Evolutionary conservation across 1,284 basidiomycete genomes (phyloP).

Genomic region (Rhodofomes roseus): DNA sequence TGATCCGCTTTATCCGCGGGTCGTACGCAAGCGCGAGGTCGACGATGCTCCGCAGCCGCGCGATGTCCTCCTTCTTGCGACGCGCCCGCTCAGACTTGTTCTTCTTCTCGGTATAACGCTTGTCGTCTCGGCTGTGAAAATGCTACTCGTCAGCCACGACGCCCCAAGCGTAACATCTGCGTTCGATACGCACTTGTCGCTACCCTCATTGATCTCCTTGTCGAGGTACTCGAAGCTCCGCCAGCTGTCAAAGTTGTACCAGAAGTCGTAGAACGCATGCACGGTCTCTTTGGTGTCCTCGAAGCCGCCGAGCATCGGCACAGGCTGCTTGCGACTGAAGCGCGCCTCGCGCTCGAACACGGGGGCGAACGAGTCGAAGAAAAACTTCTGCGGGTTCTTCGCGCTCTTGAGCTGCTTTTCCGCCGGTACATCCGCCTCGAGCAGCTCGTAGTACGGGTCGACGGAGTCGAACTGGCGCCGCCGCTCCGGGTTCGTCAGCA

Average conservation of each 20-base stretch:
- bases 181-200: constrained; percentile 69
- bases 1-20: constrained; percentile 97
- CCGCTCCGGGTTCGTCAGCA: constrained; percentile 83
- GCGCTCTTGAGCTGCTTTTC: constrained; percentile 60
- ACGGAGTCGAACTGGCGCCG: constrained; percentile 97
- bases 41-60: constrained; percentile 84
- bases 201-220: constrained; percentile 98
- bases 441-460: constrained; percentile 72
- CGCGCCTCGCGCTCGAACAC: constrained; percentile 90
- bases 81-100: constrained; percentile 96
- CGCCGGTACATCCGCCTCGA: constrained; percentile 78
- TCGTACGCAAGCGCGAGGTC: constrained; percentile 86
- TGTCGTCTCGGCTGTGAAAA: constrained; percentile 83
- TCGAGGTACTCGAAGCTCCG: constrained; percentile 97
- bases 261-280: constrained; percentile 96
- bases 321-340: constrained; percentile 89
- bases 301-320: constrained; percentile 74
- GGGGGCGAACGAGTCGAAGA: constrained; percentile 65
- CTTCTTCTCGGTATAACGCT: constrained; percentile 99
- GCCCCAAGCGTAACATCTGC: background rate
- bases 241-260: constrained; percentile 99
- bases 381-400: constrained; percentile 53
- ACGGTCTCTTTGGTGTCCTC: constrained; percentile 81
- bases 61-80: constrained; percentile 97
- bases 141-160: constrained; percentile 7